Evolutionary conservation across 2,329 filamentous ascomycete species (phyloP).

Genomic region (Mycogone perniciosa): DNA sequence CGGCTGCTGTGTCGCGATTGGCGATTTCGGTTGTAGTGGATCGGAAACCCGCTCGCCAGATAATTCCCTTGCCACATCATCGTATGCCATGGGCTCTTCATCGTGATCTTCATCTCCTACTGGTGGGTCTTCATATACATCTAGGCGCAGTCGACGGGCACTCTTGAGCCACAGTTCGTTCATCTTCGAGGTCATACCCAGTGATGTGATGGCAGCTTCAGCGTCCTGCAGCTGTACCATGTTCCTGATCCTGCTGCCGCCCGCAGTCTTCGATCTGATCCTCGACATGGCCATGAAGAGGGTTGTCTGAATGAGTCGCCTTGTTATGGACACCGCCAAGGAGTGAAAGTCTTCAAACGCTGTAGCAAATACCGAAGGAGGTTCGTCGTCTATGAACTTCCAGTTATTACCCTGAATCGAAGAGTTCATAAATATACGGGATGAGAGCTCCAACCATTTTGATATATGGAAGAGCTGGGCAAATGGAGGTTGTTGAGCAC

Average conservation of each 20-base stretch:
- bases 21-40: neutral
- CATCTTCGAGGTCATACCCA: constrained; percentile 36
- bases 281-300: constrained; percentile 67
- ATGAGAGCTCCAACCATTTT: constrained; percentile 58
- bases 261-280: constrained; percentile 44
- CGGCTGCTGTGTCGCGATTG: neutral
- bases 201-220: constrained; percentile 40
- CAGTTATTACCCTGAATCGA: constrained; percentile 59
- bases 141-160: constrained; percentile 43
- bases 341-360: constrained; percentile 71
- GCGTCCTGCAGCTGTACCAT: constrained; percentile 41
- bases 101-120: constrained; percentile 18
- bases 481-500: constrained; percentile 36
- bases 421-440: constrained; percentile 70
- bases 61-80: constrained; percentile 38
- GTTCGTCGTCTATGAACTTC: constrained; percentile 52
- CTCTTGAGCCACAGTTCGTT: constrained; percentile 41
- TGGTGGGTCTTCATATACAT: constrained; percentile 36
- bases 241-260: constrained; percentile 22
- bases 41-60: constrained; percentile 11
- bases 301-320: constrained; percentile 61
- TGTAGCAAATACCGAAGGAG: constrained; percentile 66
- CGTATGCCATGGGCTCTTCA: constrained; percentile 33
- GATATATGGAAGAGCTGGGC: constrained; percentile 51
- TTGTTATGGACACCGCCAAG: constrained; percentile 60